Evolutionary conservation across 805 yeast species (phyloP).

Genomic region (Maudiozyma bulderi): DNA sequence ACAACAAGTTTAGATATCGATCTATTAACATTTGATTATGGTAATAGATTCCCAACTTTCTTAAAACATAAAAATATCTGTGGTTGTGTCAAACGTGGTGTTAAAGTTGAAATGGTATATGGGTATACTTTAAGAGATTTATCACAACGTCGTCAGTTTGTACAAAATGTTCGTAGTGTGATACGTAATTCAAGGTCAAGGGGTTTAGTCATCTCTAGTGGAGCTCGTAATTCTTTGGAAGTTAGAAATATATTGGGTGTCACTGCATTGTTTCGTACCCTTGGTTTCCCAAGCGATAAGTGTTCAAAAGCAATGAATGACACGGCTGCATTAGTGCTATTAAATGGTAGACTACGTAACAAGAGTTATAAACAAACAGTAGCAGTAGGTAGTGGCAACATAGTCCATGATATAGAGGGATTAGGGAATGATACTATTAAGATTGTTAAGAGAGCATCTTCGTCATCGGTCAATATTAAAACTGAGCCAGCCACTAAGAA

Average conservation of each 20-base stretch:
- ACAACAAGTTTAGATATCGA: conserved; percentile 74
- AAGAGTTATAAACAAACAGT: conserved; percentile 73
- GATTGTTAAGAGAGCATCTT: conserved; percentile 15
- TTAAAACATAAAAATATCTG: conserved; percentile 78
- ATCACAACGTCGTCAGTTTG: conserved; percentile 48
- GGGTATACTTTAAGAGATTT: conserved; percentile 37
- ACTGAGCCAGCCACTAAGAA: not conserved
- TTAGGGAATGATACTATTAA: conserved; percentile 11
- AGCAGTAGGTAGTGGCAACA: conserved; percentile 40
- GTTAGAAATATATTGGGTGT: conserved; percentile 64
- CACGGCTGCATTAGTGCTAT: conserved; percentile 52
- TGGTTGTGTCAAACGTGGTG: conserved; percentile 74
- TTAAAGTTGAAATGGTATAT: conserved; percentile 72
- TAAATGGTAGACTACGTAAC: conserved; percentile 65
- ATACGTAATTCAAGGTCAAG: conserved; percentile 72
- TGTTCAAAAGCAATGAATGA: conserved; percentile 51
- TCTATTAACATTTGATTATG: conserved; percentile 62
- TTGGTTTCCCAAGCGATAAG: conserved; percentile 62
- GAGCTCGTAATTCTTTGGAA: conserved; percentile 48
- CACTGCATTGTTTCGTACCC: conserved; percentile 48
- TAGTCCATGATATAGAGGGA: conserved; percentile 17
- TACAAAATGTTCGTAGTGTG: conserved; percentile 63
- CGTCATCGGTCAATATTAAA: not conserved
- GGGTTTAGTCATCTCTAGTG: conserved; percentile 73
- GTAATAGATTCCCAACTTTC: conserved; percentile 59